Conservation (phyloP, 345 rosid species). For the Salix viminalis region DNA sequence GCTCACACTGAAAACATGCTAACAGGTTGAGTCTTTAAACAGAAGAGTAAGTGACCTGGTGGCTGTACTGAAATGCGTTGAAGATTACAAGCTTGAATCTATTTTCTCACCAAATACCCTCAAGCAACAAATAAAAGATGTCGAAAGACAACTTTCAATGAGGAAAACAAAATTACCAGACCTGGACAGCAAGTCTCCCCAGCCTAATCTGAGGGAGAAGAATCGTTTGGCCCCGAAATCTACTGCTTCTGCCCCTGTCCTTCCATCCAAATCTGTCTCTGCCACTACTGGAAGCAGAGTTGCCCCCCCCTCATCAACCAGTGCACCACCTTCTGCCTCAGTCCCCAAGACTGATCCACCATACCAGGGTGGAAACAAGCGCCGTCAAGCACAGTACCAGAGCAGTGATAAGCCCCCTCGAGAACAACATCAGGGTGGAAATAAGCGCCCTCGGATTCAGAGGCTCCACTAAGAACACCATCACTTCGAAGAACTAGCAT, state of each 20-base stretch:
- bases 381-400: not conserved
- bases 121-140: not conserved
- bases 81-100: constrained; percentile 16
- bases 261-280: not conserved
- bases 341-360: not conserved
- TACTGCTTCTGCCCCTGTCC: not conserved
- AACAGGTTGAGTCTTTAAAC: constrained; percentile 23
- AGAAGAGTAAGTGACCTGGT: constrained; percentile 15
- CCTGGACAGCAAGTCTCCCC: not conserved
- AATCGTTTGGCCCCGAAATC: not conserved
- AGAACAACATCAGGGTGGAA: not conserved
- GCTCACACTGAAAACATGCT: not conserved
- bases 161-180: not conserved
- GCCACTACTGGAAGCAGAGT: not conserved
- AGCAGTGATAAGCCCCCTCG: not conserved
- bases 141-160: constrained; percentile 15
- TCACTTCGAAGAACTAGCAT: not conserved
- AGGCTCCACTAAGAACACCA: not conserved
- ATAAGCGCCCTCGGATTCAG: not conserved
- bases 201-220: not conserved
- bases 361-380: not conserved
- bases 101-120: not conserved
- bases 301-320: not conserved
- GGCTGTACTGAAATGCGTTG: constrained; percentile 22
- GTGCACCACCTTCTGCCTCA: not conserved